Base-by-base conservation (phyloP, 2,329 filamentous ascomycete genomes). In the Fusarium gaditjirri region DNA sequence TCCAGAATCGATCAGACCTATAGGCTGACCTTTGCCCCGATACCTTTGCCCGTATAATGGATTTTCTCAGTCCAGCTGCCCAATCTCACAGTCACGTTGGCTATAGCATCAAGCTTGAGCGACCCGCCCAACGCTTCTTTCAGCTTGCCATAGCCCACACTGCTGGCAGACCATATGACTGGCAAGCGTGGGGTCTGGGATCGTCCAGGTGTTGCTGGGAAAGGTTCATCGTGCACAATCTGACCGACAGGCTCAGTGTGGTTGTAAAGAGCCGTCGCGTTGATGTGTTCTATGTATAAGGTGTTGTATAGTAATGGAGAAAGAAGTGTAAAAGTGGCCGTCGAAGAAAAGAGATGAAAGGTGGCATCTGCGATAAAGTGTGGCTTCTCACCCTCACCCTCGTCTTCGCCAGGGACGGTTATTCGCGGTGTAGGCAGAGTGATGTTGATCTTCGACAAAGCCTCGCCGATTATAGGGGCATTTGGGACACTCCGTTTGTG, bases 231-330 rank as follows among this genome's bases (percentile, higher is more conserved):
- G 78, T 96, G 94, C 29, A 92, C 74, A 64, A 98, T 98, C 31
- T 86, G 88, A 3, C 95, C 96, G 0, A 97, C 86, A 4, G 90
- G 88, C 57, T 95, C 90, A 13, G 91, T 93, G 68, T 93, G 89
- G 71, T 97, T 94, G 81, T 97, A 97, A 68, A 90, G 92, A 0
- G 96, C 94, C 3, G 92, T 94, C 11, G 95, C 95, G 77, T 97
- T 92, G 76, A 98, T 88, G 55, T 86, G 87, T 41, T 94, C 93
- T 70, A 99, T 88, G 75, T 90, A 93, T 23, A 98, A 82, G 2
- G 90, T 94, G 56, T 92, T 92, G 64, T 90, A 84, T 43, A 85
- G 83, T 13, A 98, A 85, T 0, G 96, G 96, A 1, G 95, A 98
- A 42, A 91, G 87, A 27, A 98, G 86, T 1, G 89, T 91, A 81